Base-by-base conservation (phyloP, 208 protist genomes). In the Leishmania major region DNA sequence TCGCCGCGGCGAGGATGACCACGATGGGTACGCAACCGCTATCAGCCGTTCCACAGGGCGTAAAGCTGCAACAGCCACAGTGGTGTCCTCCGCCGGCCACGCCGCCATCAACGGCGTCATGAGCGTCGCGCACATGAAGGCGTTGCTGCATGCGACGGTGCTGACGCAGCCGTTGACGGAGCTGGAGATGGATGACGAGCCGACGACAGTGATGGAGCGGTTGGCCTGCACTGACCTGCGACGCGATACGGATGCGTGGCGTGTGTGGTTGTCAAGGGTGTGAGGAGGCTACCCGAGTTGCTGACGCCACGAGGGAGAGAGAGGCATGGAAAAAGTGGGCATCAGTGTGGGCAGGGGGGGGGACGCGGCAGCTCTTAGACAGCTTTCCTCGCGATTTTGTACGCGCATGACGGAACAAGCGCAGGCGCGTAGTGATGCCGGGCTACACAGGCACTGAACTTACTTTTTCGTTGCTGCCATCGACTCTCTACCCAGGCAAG, bases 171-270 rank as follows among this genome's bases (percentile, higher is more conserved):
- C 84, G 28, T 79, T 97, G n/a, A 70, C 87, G 35, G 88, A 94
- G 37, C 69, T 97, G 47, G 79, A 89, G 78, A 80, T 93, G 87
- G 94, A 95, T 80, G 90, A 89, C 43, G 82, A 87, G 15, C 75
- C 83, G 55, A 81, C 77, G 78, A 89, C 55, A 66, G 85, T 86
- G 53, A 72, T 92, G 77, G 83, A 88, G 80, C 79, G 83, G 17
- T 73, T 94, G 62, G 88, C 84, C 51, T 90, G 91, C 55, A 82
- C 88, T n/a, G 93, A 96, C 83, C 85, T 96, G 66, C 80, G 82
- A 31, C 85, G 84, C 57, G 93, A 94, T 4, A 90, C 89, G 28
- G 81, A 89, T 62, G 88, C 86, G 73, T 96, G 93, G 93, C 90
- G 89, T 40, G 84, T 86, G 71, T 95, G 90, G 91, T 78, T 96